Percentiles rank a stretch among this genome's conserved stretches.
Conservation (phyloP, 805 yeast species). For the Yamadazyma laniorum region DNA sequence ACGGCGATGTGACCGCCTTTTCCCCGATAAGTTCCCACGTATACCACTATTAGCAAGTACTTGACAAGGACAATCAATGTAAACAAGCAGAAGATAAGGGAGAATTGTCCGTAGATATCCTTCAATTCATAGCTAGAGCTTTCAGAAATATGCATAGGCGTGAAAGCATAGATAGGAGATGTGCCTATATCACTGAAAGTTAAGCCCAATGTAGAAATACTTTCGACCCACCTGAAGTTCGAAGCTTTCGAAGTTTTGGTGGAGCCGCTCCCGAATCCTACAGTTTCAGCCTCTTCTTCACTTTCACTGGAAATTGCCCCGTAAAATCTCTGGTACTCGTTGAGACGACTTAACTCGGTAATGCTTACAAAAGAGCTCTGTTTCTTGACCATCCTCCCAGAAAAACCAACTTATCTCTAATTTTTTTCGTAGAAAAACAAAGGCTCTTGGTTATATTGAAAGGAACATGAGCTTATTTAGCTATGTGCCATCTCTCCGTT, state of each 20-base stretch:
- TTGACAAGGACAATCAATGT: constrained; percentile 52
- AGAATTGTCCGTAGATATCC: constrained; percentile 50
- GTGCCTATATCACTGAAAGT: constrained; percentile 66
- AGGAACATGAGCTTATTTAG: no score
- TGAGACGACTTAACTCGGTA: constrained; percentile 14
- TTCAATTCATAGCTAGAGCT: constrained; percentile 19
- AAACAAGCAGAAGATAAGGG: constrained; percentile 55
- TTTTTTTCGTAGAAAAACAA: no score
- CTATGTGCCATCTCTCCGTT: no score
- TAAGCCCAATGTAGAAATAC: constrained; percentile 52
- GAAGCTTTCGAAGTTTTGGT: background rate
- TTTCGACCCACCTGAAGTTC: background rate
- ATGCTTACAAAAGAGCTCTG: background rate
- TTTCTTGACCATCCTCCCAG: background rate
- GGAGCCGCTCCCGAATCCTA: constrained; percentile 1
- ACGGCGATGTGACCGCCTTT: constrained; percentile 69
- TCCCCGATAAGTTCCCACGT: constrained; percentile 54
- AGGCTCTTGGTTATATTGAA: no score
- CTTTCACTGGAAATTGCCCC: constrained; percentile 49
- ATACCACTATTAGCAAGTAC: constrained; percentile 48
- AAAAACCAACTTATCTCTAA: no score
- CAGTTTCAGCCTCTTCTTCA: constrained; percentile 6
- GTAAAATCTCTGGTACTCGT: constrained; percentile 49
- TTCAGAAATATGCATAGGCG: constrained; percentile 29
- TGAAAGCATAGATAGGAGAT: constrained; percentile 53